Evolutionary conservation across 225 moss, liverwort and hornwort genomes (phyloP).

Genomic region (Ulota crispa): DNA sequence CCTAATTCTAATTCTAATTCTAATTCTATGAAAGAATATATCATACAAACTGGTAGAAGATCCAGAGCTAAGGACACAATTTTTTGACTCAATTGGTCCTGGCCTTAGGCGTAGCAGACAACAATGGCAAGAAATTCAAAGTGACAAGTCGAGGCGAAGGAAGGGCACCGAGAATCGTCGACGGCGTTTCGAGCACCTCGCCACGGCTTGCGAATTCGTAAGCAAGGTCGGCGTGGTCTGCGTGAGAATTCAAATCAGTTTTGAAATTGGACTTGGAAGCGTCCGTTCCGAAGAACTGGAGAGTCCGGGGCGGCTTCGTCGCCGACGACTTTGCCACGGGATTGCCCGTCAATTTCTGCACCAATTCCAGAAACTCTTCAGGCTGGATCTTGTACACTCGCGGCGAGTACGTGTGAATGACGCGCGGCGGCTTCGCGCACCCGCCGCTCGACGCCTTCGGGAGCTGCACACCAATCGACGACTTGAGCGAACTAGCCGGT

Average conservation of each 20-base stretch:
- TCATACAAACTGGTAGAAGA: background rate
- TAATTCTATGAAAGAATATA: background rate
- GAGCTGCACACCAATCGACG: slow-evolving; percentile 31
- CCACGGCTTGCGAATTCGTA: slow-evolving; percentile 7
- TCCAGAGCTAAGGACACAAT: background rate
- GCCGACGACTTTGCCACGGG: slow-evolving; percentile 5
- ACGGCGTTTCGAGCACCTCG: slow-evolving; percentile 15
- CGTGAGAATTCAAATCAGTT: background rate
- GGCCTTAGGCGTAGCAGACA: slow-evolving; percentile 34
- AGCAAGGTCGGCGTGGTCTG: background rate
- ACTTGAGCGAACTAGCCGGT: slow-evolving; percentile 20
- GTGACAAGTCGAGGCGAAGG: slow-evolving; percentile 49
- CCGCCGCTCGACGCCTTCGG: slow-evolving; percentile 27
- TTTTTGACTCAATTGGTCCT: background rate
- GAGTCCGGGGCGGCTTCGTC: slow-evolving; percentile 24
- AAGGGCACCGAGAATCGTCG: slow-evolving; percentile 28
- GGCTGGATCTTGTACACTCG: slow-evolving; percentile 48
- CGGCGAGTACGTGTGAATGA: slow-evolving; percentile 54
- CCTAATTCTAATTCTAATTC: slow-evolving; percentile 7
- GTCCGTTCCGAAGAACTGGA: slow-evolving; percentile 36
- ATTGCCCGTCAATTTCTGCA: slow-evolving; percentile 48
- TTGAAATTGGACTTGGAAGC: background rate
- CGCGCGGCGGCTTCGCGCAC: slow-evolving; percentile 36
- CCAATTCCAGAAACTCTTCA: slow-evolving; percentile 47
- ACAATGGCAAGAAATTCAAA: slow-evolving; percentile 44